Base-by-base conservation (phyloP, 345 rosid genomes). In the Eucalyptus sp. region DNA sequence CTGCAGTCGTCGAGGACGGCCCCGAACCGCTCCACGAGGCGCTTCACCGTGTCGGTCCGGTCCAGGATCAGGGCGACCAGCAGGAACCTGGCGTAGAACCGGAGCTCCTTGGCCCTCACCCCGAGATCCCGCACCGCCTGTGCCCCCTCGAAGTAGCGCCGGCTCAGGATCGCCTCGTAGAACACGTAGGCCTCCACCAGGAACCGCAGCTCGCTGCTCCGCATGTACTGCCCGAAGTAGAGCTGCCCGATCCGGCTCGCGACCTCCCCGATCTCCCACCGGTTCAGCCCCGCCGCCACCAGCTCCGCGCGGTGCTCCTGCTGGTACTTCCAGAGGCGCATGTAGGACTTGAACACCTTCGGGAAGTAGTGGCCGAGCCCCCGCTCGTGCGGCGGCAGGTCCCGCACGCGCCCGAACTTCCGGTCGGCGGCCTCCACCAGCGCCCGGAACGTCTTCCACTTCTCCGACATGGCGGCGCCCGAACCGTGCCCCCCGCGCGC, bases 221-320 rank as follows among this genome's bases (percentile, higher is more conserved):
- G 95, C 99, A 93, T 96, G 92, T 97, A 98, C 94, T 96, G 99
- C 88, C 92, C 93, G 91, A 94, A 98, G 93, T 98, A 98, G 50
- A 98, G 95, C 96, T 98, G 99, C 48, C 99, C 99, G 95, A 98
- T 98, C 91, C 99, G 97, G 92, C 99, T 94, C 22, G 99, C 99
- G 95, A 98, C 96, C 96, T 98, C 99, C 50, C 99, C 99, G 87
- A 98, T 97, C 91, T 98, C 99, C 99, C 99, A 98, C 24, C 99
- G 96, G 91, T 95, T 94, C 87, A 97, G 91, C 41, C 99, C 99
- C n/a, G 96, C 90, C 12, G 91, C 93, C 8, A 98, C 95, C 44
- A 98, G 97, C 91, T 89, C 92, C 7, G 94, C 25, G 90, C 99
- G 91, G 92, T 97, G 91, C 44, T 93, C 96, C 81, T 97, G 99